Percentiles rank a stretch among this genome's conserved stretches.
Evolutionary conservation across 1,284 basidiomycete genomes (phyloP).

Genomic region (Melampsora larici-populina): DNA sequence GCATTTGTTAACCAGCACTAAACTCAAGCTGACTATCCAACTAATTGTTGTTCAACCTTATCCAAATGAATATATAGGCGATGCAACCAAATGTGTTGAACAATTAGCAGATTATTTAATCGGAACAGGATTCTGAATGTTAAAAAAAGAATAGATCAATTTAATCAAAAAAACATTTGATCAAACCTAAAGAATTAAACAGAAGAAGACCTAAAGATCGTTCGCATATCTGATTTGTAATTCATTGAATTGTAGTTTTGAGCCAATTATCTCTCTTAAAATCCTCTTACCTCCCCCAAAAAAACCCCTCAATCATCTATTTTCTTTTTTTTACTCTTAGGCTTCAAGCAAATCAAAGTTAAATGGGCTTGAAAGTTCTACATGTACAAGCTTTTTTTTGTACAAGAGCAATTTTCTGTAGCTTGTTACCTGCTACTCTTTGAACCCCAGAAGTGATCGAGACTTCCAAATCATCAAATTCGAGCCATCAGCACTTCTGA

Average conservation of each 20-base stretch:
- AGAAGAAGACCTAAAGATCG: no score
- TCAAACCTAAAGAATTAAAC: no score
- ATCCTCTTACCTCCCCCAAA: background rate
- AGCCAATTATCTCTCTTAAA: background rate
- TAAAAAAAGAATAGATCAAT: no score
- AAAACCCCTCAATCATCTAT: background rate
- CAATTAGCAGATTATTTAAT: conserved; percentile 76
- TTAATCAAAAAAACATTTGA: no score
- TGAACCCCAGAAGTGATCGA: no score
- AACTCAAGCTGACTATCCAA: background rate
- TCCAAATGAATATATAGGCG: background rate
- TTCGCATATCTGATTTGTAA: conserved; percentile 5
- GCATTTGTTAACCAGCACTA: background rate
- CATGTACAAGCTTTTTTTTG: background rate
- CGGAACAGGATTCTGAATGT: conserved; percentile 56
- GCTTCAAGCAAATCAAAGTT: background rate
- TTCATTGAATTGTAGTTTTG: conserved; percentile 1
- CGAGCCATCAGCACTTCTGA: no score
- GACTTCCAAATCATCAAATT: no score
- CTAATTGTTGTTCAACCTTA: background rate
- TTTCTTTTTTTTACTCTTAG: background rate
- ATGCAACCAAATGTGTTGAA: conserved; percentile 13
- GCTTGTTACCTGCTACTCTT: no score
- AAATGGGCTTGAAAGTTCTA: background rate
- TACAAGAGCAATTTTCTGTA: no score